Evolutionary conservation across 495 filamentous ascomycete genomes (phyloP).

Genomic region (Aspergillus avenaceus): DNA sequence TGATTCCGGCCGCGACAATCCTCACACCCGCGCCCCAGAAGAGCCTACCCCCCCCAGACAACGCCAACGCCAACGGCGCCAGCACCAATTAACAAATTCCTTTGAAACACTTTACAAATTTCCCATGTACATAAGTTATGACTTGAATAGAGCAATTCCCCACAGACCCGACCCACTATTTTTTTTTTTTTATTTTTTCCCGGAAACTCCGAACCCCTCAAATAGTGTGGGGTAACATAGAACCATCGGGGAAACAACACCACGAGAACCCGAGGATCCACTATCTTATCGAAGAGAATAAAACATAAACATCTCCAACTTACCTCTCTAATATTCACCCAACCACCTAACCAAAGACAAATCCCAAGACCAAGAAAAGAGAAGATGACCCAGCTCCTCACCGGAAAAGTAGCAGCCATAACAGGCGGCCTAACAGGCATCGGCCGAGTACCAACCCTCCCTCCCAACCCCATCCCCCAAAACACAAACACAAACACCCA

Average conservation of each 20-base stretch:
- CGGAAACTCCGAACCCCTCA: background rate
- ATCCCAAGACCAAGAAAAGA: constrained; percentile 16
- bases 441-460: constrained; percentile 47
- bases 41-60: constrained; percentile 43
- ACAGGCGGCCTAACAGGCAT: constrained; percentile 76
- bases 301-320: background rate
- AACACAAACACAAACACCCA: too few relatives aligned
- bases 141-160: background rate
- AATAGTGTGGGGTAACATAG: background rate
- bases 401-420: constrained; percentile 67
- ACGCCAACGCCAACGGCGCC: constrained; percentile 24
- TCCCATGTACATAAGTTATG: constrained; percentile 3
- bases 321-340: background rate
- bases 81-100: too few relatives aligned
- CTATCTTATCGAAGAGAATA: constrained; percentile 22
- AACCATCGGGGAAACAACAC: constrained; percentile 29
- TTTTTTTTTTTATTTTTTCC: background rate
- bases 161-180: too few relatives aligned
- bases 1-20: constrained; percentile 69
- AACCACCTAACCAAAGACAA: background rate
- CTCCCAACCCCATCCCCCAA: background rate
- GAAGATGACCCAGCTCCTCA: constrained; percentile 37
- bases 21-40: constrained; percentile 68
- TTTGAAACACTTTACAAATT: too few relatives aligned
- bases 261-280: constrained; percentile 21